Percentiles rank a stretch among this genome's conserved stretches.
Conservation (phyloP, 257 asterid genomes). For the Nemophila menziesii region DNA sequence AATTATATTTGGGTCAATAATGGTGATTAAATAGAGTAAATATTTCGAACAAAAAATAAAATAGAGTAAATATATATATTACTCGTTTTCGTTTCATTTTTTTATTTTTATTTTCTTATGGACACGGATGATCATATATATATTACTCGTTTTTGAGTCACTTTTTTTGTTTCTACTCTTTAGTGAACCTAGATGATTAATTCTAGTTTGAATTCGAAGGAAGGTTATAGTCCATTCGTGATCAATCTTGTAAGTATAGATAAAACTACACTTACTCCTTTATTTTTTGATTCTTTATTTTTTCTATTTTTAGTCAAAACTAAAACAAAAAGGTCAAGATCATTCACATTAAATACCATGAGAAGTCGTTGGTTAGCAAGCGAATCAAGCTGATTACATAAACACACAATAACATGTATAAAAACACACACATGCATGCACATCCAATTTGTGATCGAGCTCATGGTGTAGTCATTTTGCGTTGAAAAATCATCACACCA, state of each 20-base stretch:
- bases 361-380: conserved; percentile 28
- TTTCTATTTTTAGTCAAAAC: not conserved
- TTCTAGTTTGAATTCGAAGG: too few species aligned
- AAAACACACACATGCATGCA: not conserved
- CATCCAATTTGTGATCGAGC: not conserved
- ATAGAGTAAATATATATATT: too few species aligned
- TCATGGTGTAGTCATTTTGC: not conserved
- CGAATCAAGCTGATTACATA: conserved; percentile 1
- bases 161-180: not conserved
- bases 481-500: conserved; percentile 1
- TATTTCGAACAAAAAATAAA: too few species aligned
- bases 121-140: too few species aligned
- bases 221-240: too few species aligned
- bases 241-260: too few species aligned
- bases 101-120: too few species aligned
- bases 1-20: not conserved
- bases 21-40: too few species aligned
- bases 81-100: too few species aligned
- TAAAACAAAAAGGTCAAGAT: conserved; percentile 13
- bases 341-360: conserved; percentile 32
- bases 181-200: too few species aligned
- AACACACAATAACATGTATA: conserved; percentile 6
- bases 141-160: not conserved
- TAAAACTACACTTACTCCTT: too few species aligned
- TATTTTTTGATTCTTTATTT: conserved; percentile 1